phyloP scores from a whole-genome alignment of 352 stramenopile species.

The Phytophthora citrophthora region DNA sequence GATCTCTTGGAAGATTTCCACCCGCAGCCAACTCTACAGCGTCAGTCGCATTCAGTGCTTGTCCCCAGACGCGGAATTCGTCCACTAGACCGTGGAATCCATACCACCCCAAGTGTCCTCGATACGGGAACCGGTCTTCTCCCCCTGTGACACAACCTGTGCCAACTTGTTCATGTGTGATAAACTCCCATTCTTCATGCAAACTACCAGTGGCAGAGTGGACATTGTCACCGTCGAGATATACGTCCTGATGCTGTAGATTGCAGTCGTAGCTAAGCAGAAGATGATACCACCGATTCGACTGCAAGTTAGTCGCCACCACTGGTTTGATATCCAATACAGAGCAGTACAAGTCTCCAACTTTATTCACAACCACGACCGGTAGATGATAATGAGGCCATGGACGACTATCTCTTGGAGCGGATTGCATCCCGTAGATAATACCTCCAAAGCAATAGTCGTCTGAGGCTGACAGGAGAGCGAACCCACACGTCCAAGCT shows the following conservation, averaged over 20 bases:
- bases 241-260: constrained; percentile 28
- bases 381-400: constrained; percentile 38
- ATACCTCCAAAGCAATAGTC: constrained; percentile 27
- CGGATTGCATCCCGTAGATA: constrained; percentile 37
- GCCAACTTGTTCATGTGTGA: constrained; percentile 40
- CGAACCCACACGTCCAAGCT: constrained; percentile 36
- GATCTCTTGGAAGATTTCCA: background rate
- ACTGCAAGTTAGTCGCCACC: constrained; percentile 24
- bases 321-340: constrained; percentile 28
- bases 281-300: constrained; percentile 46
- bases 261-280: constrained; percentile 32
- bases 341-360: constrained; percentile 39
- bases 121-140: background rate
- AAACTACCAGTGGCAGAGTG: constrained; percentile 8
- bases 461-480: constrained; percentile 24
- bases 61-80: constrained; percentile 39
- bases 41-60: background rate
- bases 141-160: constrained; percentile 35
- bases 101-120: constrained; percentile 32
- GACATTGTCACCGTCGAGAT: constrained; percentile 30
- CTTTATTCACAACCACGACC: constrained; percentile 30
- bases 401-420: constrained; percentile 1
- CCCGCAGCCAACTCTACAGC: constrained; percentile 12
- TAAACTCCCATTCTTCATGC: constrained; percentile 17
- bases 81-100: constrained; percentile 43